Evolutionary conservation across 495 filamentous ascomycete genomes (phyloP).

Genomic region (Hypoxylon subgilvum): DNA sequence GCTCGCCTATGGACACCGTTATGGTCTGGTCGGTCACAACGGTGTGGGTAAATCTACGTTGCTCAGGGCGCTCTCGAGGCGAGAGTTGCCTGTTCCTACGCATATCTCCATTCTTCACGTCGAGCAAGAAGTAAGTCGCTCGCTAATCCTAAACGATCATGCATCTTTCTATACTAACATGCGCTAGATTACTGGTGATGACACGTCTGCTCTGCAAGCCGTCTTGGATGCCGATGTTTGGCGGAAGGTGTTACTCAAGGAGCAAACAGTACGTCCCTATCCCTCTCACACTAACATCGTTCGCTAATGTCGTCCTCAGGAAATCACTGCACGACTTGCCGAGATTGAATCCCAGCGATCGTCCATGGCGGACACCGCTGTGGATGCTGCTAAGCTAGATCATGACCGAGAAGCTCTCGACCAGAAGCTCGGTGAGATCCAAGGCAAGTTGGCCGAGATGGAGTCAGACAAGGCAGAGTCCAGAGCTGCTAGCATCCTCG

Average conservation of each 20-base stretch:
- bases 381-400: slow-evolving; percentile 82
- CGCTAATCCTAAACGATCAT: background rate
- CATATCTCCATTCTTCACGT: slow-evolving; percentile 99
- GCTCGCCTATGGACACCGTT: slow-evolving; percentile 89
- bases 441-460: slow-evolving; percentile 95
- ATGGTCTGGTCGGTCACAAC: slow-evolving; percentile 98
- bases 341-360: slow-evolving; percentile 80
- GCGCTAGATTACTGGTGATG: slow-evolving; percentile 85
- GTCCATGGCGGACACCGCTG: slow-evolving; percentile 82
- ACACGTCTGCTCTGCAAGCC: slow-evolving; percentile 92
- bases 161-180: slow-evolving; percentile 26
- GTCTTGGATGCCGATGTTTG: slow-evolving; percentile 98
- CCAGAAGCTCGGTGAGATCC: slow-evolving; percentile 84
- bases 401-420: slow-evolving; percentile 88
- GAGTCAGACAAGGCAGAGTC: slow-evolving; percentile 98
- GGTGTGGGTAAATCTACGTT: slow-evolving; percentile 99
- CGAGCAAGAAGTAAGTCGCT: slow-evolving; percentile 81
- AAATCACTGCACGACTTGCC: slow-evolving; percentile 79
- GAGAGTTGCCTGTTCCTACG: slow-evolving; percentile 91
- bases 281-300: background rate
- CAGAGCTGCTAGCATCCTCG: slow-evolving; percentile 91
- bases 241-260: slow-evolving; percentile 91
- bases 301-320: slow-evolving; percentile 56
- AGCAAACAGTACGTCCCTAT: slow-evolving; percentile 73
- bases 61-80: slow-evolving; percentile 84